phyloP scores from a whole-genome alignment of 208 protist genomes.

The Acanthamoeba sp. region DNA sequence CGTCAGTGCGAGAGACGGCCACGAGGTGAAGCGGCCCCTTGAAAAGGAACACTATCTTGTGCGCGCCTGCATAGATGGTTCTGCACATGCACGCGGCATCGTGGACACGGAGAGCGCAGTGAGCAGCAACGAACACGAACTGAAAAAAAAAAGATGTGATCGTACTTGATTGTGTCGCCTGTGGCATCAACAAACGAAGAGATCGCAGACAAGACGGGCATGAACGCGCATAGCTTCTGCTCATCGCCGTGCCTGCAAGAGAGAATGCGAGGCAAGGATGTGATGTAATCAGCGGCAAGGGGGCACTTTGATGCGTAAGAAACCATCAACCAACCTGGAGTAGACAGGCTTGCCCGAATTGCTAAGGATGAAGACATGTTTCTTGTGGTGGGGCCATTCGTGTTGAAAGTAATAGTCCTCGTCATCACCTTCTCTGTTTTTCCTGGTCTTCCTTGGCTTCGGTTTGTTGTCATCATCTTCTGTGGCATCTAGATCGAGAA shows the following conservation, averaged over 20 bases:
- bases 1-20: constrained; percentile 64
- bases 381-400: constrained; percentile 83
- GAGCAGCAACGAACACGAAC: background rate
- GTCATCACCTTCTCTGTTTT: background rate
- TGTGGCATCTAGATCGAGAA: background rate
- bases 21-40: constrained; percentile 81
- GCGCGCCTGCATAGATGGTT: constrained; percentile 80
- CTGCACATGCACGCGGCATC: constrained; percentile 9
- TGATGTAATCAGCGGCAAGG: background rate
- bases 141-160: background rate
- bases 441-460: constrained; percentile 16
- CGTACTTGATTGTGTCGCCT: constrained; percentile 77
- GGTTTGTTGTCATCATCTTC: background rate
- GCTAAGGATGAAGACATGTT: constrained; percentile 88
- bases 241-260: constrained; percentile 82
- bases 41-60: constrained; percentile 82
- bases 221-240: constrained; percentile 84
- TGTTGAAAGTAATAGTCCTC: constrained; percentile 43
- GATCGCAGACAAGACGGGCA: constrained; percentile 85
- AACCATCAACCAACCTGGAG: constrained; percentile 67
- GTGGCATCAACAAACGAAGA: constrained; percentile 84
- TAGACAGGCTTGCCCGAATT: constrained; percentile 88
- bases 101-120: background rate
- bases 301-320: background rate
- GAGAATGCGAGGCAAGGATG: background rate